Base-by-base conservation (phyloP, 1,284 basidiomycete species). In the Schizopora paradoxa region DNA sequence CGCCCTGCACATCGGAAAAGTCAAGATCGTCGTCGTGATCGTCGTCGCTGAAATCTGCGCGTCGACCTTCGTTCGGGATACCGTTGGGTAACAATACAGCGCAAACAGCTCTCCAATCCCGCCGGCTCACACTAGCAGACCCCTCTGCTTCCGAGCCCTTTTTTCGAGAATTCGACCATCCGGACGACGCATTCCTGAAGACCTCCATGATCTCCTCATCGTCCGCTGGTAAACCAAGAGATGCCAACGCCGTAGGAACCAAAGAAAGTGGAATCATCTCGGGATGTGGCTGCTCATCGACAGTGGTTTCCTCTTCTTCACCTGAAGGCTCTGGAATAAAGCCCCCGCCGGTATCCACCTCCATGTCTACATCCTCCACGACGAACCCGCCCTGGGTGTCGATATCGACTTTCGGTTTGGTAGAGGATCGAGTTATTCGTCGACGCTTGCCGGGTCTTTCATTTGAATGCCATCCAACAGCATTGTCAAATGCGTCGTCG, bases 51-150 rank as follows among this genome's bases (percentile, higher is more conserved):
- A n/a, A n/a, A n/a, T n/a, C 55, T 22, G 25, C 23, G 22, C 41
- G 25, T 59, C 59, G 14, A 58, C 56, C 6, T 56, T 52, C 16
- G 55, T 55, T 25, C 48, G 48, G 3, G 36, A 53, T 4, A 45
- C 56, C 11, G 40, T 57, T 67, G 50, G 77, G 77, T 5, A 86
- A 65, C 2, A 88, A 63, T 2, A 79, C 79, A 10, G 80, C 74
- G 58, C 86, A 88, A 6, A 88, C 80, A 13, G 82, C 72, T 28
- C 82, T 72, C 82, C 82, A 88, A 57, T 87, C 85, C 29, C 77
- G 76, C 40, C 70, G 65, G 52, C 68, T 73, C 19, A 87, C 74
- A 54, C 45, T 48, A 23, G 56, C 44, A 36, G 56, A 49, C 18
- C 48, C 57, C 8, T 37, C 37, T 5, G 40, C 43, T 8, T 54